Evolutionary conservation across 768 basidiomycete species (phyloP), one percentile per base, ranked within the genome.

Genomic region (Agaricus subrufescens): DNA sequence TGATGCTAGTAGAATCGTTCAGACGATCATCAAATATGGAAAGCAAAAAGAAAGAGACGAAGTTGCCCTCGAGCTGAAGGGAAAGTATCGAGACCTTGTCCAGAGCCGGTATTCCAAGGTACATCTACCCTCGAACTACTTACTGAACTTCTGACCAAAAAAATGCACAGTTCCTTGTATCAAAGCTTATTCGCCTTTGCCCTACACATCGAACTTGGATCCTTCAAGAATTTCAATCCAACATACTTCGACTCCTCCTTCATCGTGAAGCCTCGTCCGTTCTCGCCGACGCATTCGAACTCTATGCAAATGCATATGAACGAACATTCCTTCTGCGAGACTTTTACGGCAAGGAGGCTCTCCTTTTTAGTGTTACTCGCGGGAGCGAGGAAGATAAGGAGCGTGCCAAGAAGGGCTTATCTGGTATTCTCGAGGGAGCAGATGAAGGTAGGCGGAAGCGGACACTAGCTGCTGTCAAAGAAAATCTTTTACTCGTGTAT

Each of bases 41-140:
- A 77, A 82, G 19, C 87, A 78, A 62, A 75, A 76, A 58, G 88
- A 95, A 68, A 71, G 93, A 45, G 82, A 91, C 42, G 86, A 91
- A 66, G 80, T 97, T 47, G 94, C 92, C 0, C 70, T 69, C 9
- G 94, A 97, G 71, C 76, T 97, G 47, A 87, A 90, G 66, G 93
- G 93, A 1, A 78, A 79, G 54, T 96, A 86, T 65, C 82, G 77
- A 65, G 84, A 84, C 42, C 77, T 96, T 52, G 85, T 86, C 39
- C 88, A 91, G 69, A 89, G 84, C 65, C 94, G 89, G 71, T 97
- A 97, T 67, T 93, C 92, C 38, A 96, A 94, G 78, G 92, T 89
- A 57, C 49, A 75, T 63, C 30, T 12, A 26, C 14, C 7, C n/a
- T 34, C 10, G n/a, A 2, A 31, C 6, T 60, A 37, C 37, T 45